phyloP scores from a whole-genome alignment of 129 eudicot genomes.

The Centaurea solstitialis region DNA sequence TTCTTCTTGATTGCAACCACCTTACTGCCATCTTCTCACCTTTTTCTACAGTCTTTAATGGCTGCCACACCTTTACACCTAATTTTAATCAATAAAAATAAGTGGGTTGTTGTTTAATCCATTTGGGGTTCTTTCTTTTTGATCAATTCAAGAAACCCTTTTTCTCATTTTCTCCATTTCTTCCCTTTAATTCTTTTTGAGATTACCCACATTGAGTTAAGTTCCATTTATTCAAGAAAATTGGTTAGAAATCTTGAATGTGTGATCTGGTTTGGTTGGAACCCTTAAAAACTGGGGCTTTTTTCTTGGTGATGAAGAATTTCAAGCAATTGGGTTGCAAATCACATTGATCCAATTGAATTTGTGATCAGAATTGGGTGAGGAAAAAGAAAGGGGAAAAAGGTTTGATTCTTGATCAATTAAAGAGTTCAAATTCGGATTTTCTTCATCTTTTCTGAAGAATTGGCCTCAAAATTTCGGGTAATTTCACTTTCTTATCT shows the following conservation, averaged over 20 bases:
- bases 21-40: conserved; percentile 14
- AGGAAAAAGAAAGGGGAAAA: conserved; percentile 7
- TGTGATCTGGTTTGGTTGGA: conserved; percentile 20
- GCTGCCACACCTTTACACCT: conserved; percentile 36
- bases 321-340: conserved; percentile 17
- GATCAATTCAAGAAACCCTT: conserved; percentile 21
- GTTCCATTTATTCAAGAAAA: conserved; percentile 12
- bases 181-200: not conserved
- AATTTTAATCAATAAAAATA: conserved; percentile 21
- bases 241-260: conserved; percentile 20
- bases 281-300: conserved; percentile 10
- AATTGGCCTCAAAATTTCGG: conserved; percentile 26
- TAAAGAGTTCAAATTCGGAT: conserved; percentile 1
- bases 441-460: conserved; percentile 21
- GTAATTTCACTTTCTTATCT: conserved; percentile 28
- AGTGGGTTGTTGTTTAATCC: conserved; percentile 25
- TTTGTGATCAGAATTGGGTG: conserved; percentile 15
- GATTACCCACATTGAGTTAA: conserved; percentile 14
- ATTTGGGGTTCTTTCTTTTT: conserved; percentile 22
- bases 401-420: conserved; percentile 18
- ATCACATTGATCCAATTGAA: conserved; percentile 17
- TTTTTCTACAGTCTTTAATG: conserved; percentile 31
- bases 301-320: conserved; percentile 12
- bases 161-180: not conserved
- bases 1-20: conserved; percentile 35